Percentiles rank a stretch among this genome's conserved stretches.
These are phyloP conservation scores for Aspergillus sojae DNA, from an alignment of 2,329 filamentous ascomycete genomes.

Conservation along the genomic window DNA sequence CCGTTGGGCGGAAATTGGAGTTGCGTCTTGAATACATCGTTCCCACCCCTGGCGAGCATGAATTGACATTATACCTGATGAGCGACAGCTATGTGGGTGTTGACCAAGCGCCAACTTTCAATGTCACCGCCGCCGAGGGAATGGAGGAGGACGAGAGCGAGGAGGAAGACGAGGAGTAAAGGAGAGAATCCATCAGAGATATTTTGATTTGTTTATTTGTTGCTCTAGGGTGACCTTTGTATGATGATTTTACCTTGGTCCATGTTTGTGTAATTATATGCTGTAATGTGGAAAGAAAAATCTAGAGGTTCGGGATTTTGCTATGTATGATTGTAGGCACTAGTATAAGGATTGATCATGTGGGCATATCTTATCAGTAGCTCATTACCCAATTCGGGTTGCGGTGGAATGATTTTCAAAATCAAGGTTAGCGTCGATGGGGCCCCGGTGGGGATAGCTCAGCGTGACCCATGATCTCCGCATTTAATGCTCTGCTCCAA, in stretches of 20 bases:
- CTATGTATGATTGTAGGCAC: no score
- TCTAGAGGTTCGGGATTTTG: neutral
- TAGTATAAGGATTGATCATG: no score
- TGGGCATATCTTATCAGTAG: neutral
- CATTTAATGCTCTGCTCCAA: neutral
- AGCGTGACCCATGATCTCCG: neutral
- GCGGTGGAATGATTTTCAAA: neutral
- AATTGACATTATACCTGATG: conserved; percentile 91
- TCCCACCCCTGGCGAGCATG: conserved; percentile 80
- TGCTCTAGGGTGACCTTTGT: conserved; percentile 3
- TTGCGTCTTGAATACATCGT: conserved; percentile 86
- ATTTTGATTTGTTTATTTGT: conserved; percentile 16
- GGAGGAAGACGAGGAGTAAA: conserved; percentile 68
- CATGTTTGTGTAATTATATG: conserved; percentile 18
- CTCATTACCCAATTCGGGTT: neutral
- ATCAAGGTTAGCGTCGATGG: neutral
- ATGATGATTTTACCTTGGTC: neutral
- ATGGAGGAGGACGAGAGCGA: conserved; percentile 94
- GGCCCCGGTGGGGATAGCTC: neutral
- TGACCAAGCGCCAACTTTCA: conserved; percentile 91
- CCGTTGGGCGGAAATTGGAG: conserved; percentile 76
- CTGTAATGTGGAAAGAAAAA: conserved; percentile 12
- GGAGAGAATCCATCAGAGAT: conserved; percentile 1
- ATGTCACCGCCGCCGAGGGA: conserved; percentile 81
- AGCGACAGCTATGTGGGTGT: conserved; percentile 96